Evolutionary conservation across 306 rosid genomes (phyloP), one percentile per base, ranked within the genome.

Genomic region (Hippophae tibetana): DNA sequence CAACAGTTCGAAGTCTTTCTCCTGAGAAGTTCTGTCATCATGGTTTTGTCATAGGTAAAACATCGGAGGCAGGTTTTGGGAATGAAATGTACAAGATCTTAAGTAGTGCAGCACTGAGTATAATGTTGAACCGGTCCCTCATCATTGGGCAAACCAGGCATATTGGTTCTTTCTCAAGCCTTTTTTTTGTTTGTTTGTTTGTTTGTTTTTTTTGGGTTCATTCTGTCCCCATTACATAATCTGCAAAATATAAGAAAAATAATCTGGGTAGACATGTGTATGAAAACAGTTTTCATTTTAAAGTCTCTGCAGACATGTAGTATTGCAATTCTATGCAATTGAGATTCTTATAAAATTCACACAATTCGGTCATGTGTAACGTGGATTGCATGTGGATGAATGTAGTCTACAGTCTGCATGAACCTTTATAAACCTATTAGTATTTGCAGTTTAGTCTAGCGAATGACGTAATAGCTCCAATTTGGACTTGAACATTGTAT

Each of bases 61-160:
- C 96, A 56, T 75, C 98, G 0, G 96, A 92, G 73, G 98, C 98
- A 26, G 98, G 98, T 48, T 80, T 92, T 45, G 98, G 98, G 74
- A 92, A 92, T 63, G 98, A 92, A 80, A 92, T 92, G 98, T 92
- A 92, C 89, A 92, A 92, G 76, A 76, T 92, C 62, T 69, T 92
- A 57, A 81, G 83, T 58, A 89, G 83, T 47, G 98, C 95, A 5
- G 83, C 95, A n/a, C 75, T 92, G 73, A 87, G 98, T 70, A 58
- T 85, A 66, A 83, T 92, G 93, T 72, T 92, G 62, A 87, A 92
- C 82, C 95, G 96, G 79, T 92, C 98, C 74, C 81, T 92, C 69
- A 85, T 92, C 83, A 81, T 92, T 75, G 96, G 96, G 75, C 98
- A 92, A 85, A 92, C 98, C 96, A 92, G 96, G 98, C 96, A 92